Base-by-base conservation (phyloP, 106 monocot species). In the Iris macrosiphon region DNA sequence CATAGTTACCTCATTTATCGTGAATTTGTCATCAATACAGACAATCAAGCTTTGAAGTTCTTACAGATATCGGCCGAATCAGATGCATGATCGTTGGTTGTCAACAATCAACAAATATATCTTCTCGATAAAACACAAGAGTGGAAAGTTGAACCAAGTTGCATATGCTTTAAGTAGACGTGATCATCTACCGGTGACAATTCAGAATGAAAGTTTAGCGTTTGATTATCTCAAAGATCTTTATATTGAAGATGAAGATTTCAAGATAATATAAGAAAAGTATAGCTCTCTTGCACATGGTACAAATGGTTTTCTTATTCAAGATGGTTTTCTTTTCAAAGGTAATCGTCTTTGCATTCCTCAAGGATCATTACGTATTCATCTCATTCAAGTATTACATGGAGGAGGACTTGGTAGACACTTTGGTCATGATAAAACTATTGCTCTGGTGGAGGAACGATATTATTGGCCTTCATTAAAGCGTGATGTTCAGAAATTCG, bases 31-130 rank as follows among this genome's bases (percentile, higher is more conserved):
- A 7, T 59, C 8, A 28, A 23, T 13, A 23, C 43, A 16, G 59
- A 59, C 28, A 1, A 59, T 43, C 41, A 59, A 16, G 59, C 59
- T 15, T 27, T 59, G 15, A 42, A 30, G 14, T 29, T 14, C 27
- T 35, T 35, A 10, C 34, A n/a, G n/a, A n/a, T n/a, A n/a, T n/a
- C n/a, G n/a, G n/a, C n/a, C n/a, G n/a, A n/a, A n/a, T n/a, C n/a
- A n/a, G 4, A 35, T 10, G 4, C 34, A 35, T 6, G 34, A 14
- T 42, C 38, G 1, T 64, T 52, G 40, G 40, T 29, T 28, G 7
- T 51, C 40, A 37, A 52, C 4, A 38, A 64, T 40, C 35, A n/a
- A n/a, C n/a, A n/a, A n/a, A n/a, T n/a, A n/a, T n/a, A n/a, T n/a
- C n/a, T n/a, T n/a, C n/a, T n/a, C n/a, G n/a, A n/a, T n/a, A n/a